A percentile compares a stretch with the other conserved stretches of the same genome.
phyloP scores from a whole-genome alignment of 2,329 filamentous ascomycete species.

The Polychaeton citri region DNA sequence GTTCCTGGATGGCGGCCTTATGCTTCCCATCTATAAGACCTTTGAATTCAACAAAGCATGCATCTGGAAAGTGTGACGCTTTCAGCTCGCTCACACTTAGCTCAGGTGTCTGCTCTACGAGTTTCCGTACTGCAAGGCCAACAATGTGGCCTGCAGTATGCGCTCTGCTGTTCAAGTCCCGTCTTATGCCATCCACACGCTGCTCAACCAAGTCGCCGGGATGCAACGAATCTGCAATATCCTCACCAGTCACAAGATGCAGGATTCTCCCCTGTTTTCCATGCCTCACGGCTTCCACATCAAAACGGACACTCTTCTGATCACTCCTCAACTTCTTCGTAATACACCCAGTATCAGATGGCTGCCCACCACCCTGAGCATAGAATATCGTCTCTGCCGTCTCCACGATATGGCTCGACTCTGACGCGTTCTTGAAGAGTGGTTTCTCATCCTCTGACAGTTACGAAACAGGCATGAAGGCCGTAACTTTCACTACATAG shows the following conservation, averaged over 20 bases:
- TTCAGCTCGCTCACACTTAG: slow-evolving; percentile 3
- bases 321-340: neutral
- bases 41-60: slow-evolving; percentile 6
- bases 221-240: slow-evolving; percentile 1
- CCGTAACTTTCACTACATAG: neutral
- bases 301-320: slow-evolving; percentile 1
- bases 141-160: slow-evolving; percentile 4
- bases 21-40: slow-evolving; percentile 2
- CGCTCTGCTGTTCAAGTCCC: slow-evolving; percentile 3
- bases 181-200: slow-evolving; percentile 1
- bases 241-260: slow-evolving; percentile 8
- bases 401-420: neutral
- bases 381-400: slow-evolving; percentile 10
- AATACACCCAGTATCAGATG: slow-evolving; percentile 8
- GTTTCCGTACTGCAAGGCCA: slow-evolving; percentile 1
- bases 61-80: slow-evolving; percentile 4
- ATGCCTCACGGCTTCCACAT: slow-evolving; percentile 8
- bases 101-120: neutral
- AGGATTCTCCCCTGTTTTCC: slow-evolving; percentile 5
- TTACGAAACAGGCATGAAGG: neutral
- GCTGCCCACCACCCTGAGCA: slow-evolving; percentile 10
- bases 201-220: slow-evolving; percentile 3
- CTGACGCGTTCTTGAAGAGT: neutral
- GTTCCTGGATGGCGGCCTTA: slow-evolving; percentile 4
- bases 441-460: neutral